Percentiles rank a stretch among this genome's conserved stretches.
Evolutionary conservation across 1,284 basidiomycete species (phyloP).

Genomic region (Rhodotorula sp.): DNA sequence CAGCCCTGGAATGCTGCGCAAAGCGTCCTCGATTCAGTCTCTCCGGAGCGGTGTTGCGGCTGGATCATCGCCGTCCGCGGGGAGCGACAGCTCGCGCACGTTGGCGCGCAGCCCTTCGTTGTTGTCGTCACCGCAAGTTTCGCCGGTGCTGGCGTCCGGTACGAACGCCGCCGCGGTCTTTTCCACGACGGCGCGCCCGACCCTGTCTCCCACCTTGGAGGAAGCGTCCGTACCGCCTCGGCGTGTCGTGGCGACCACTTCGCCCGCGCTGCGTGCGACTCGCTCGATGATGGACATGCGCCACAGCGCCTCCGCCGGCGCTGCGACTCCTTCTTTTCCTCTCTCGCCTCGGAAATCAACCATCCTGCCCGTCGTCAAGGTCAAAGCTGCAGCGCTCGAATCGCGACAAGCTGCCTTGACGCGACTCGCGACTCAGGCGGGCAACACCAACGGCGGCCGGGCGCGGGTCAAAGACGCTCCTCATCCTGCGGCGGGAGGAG

Average conservation of each 20-base stretch:
- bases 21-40: slow-evolving; percentile 11
- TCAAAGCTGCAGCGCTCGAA: slow-evolving; percentile 38
- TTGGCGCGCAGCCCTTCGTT: slow-evolving; percentile 7
- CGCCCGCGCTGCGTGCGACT: slow-evolving; percentile 7
- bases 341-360: slow-evolving; percentile 13
- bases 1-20: slow-evolving; percentile 20
- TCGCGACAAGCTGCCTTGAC: slow-evolving; percentile 26
- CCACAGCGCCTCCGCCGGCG: background rate
- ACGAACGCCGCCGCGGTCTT: background rate
- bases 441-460: slow-evolving; percentile 1
- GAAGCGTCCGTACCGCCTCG: slow-evolving; percentile 7
- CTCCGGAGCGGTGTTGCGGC: slow-evolving; percentile 12
- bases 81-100: background rate
- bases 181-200: background rate
- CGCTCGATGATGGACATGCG: background rate
- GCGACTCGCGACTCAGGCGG: slow-evolving; percentile 12
- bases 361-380: slow-evolving; percentile 19
- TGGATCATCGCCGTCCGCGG: background rate
- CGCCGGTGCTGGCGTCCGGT: slow-evolving; percentile 12
- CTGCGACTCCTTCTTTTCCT: no score
- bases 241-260: slow-evolving; percentile 8
- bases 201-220: background rate
- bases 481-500: background rate
- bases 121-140: slow-evolving; percentile 16
- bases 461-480: slow-evolving; percentile 1